Evolutionary conservation across 2,329 filamentous ascomycete genomes (phyloP).

Genomic region (Sporothrix phasma): DNA sequence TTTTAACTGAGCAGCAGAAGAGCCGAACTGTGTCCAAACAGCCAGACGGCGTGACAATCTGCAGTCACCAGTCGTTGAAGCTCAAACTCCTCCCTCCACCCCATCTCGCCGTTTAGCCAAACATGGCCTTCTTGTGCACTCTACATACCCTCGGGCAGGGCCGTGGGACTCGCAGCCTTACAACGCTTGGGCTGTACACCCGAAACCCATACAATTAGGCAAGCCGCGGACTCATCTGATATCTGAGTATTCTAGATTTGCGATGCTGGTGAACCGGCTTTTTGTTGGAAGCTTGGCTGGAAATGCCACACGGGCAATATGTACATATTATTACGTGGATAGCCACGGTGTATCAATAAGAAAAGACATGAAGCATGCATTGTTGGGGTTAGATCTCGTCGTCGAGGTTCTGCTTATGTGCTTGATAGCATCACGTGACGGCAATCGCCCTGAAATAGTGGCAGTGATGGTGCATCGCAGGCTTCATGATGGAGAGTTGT

Average conservation of each 20-base stretch:
- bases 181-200: too few relatives aligned
- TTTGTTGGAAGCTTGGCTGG: not conserved
- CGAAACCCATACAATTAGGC: too few relatives aligned
- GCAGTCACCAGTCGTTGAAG: not conserved
- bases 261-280: too few relatives aligned
- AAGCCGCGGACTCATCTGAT: not conserved
- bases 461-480: too few relatives aligned
- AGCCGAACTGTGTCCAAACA: too few relatives aligned
- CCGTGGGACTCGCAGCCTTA: too few relatives aligned
- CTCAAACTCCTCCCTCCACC: not conserved
- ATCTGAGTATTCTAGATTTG: too few relatives aligned
- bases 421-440: not conserved
- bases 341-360: not conserved
- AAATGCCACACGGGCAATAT: too few relatives aligned
- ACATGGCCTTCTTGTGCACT: not conserved
- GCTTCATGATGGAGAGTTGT: not conserved
- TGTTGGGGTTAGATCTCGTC: too few relatives aligned
- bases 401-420: too few relatives aligned
- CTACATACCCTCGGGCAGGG: too few relatives aligned
- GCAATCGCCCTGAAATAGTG: too few relatives aligned
- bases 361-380: not conserved
- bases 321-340: not conserved
- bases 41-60: not conserved
- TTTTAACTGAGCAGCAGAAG: constrained; percentile 28
- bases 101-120: not conserved